Conservation (phyloP, 331 rosid species). For the Rosa hybrid region DNA sequence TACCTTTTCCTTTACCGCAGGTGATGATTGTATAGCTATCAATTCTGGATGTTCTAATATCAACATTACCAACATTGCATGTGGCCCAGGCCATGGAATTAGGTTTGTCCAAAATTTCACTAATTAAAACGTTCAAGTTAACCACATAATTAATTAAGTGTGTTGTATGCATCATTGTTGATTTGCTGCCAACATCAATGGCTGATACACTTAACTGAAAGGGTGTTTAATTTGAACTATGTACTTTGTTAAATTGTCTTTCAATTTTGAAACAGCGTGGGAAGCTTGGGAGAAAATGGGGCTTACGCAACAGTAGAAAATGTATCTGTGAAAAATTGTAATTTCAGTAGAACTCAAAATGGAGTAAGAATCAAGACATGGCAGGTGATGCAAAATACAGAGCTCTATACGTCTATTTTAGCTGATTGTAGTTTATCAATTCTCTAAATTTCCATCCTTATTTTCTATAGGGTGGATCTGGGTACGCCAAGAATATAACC, state of each 20-base stretch:
- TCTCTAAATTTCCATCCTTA: neutral
- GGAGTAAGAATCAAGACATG: conserved; percentile 59
- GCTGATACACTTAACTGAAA: too few species aligned
- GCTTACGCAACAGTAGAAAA: conserved; percentile 45
- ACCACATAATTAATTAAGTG: neutral
- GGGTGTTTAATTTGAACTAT: too few species aligned
- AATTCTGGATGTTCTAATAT: conserved; percentile 44
- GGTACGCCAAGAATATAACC: conserved; percentile 7
- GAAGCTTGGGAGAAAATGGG: conserved; percentile 55
- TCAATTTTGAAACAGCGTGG: conserved; percentile 39
- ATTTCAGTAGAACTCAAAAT: conserved; percentile 47
- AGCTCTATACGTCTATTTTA: too few species aligned
- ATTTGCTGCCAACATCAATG: too few species aligned
- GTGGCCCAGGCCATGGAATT: conserved; percentile 79
- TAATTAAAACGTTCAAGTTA: neutral
- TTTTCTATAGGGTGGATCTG: conserved; percentile 9
- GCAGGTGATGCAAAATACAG: conserved; percentile 20
- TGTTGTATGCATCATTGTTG: too few species aligned
- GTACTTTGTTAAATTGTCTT: neutral
- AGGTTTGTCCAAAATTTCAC: conserved; percentile 32
- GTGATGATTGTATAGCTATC: conserved; percentile 60
- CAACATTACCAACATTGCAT: conserved; percentile 42
- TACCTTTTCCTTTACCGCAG: conserved; percentile 16
- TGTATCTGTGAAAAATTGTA: conserved; percentile 48
- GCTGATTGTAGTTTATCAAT: too few species aligned